Base-by-base conservation (phyloP, 192 early-diverging fungal species). In the Backusella australiensis region DNA sequence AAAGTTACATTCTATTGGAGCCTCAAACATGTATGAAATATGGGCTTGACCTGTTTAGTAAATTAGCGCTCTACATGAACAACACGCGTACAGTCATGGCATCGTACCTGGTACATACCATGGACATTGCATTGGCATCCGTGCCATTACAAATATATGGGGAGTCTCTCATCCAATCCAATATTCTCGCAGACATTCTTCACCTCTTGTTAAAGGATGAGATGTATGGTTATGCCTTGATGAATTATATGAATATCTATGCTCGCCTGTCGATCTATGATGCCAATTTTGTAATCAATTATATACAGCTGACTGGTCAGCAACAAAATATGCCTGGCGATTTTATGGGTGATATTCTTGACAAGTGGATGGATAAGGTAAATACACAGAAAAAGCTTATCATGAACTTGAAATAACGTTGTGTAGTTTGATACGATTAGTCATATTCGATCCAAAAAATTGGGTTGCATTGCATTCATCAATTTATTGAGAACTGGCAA, bases 1-100 rank as follows among this genome's bases (percentile, higher is more conserved):
- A 98, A 80, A 90, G 93, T 67, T 96, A 95, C 77, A 80, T 94
- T 34, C 68, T 97, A 42, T 76, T 98, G 3, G 69, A 71, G 12
- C 23, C 41, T 2, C 19, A 9, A 12, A 5, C 4, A 15, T 41
- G 36, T 4, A 41, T 76, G 23, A 34, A 69, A 52, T 52, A 66
- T 17, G n/a, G 53, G 6, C 49, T 56, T 21, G 35, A 68, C 14
- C 35, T 69, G 21, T 76, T 71, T 21, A 56, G 44, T 0, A 76
- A 69, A 21, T 6, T 76, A 0, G 52, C 21, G 0, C 21, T 15
- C 15, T 68, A 71, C 21, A 71, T 94, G 56, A 59, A 59, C 11
- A 59, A 59, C 12, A 59, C 56, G 23, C 85, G 14, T 86, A 89
- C 21, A 78, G 92, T 11, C 83, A 85, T 41, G 77, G 83, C 88